Base-by-base conservation (phyloP, 352 stramenopile genomes). In the Globisporangium paddicum region DNA sequence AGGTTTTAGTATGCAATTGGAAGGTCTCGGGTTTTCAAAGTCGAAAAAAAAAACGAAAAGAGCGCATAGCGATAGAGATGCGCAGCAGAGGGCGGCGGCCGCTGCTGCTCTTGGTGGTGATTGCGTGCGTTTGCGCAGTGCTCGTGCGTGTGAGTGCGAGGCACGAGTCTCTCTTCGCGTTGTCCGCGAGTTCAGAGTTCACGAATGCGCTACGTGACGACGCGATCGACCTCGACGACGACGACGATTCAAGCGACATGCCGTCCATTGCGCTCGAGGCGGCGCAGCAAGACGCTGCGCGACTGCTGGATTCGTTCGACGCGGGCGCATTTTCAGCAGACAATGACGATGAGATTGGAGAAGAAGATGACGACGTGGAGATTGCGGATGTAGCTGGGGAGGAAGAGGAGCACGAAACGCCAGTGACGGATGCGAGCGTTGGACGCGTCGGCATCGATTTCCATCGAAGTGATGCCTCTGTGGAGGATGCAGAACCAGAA, bases 181-280 rank as follows among this genome's bases (percentile, higher is more conserved):
- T 30, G 6, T 10, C 10, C 26, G 26, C 42, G 14, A 18, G 19
- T 4, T 25, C 34, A 0, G 19, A 55, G 6, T 48, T 28, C 6
- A 23, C 23, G 3, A 16, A 14, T 21, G 34, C 34, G 10, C 30
- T 47, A 13, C 10, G 28, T 40, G 32, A 41, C 5, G 38, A 16
- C 6, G 28, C 13, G 4, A 21, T 44, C 21, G 54, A 23, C 19
- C 14, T 53, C 4, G 42, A 40, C 3, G 52, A 23, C 44, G 54
- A n/a, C 5, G 37, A 26, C 7, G 58, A 54, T n/a, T 11, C 25
- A 1, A 50, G 25, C 2, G 46, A 38, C 21, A 52, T 26, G 25
- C 46, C n/a, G 35, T 42, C 50, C 30, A 42, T 60, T 25, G 35
- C 58, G 13, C 53, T 64, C 25, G 58, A 52, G 21, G 51, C 58